phyloP scores from a whole-genome alignment of 768 basidiomycete genomes.

The Tylopilus subfusipes region DNA sequence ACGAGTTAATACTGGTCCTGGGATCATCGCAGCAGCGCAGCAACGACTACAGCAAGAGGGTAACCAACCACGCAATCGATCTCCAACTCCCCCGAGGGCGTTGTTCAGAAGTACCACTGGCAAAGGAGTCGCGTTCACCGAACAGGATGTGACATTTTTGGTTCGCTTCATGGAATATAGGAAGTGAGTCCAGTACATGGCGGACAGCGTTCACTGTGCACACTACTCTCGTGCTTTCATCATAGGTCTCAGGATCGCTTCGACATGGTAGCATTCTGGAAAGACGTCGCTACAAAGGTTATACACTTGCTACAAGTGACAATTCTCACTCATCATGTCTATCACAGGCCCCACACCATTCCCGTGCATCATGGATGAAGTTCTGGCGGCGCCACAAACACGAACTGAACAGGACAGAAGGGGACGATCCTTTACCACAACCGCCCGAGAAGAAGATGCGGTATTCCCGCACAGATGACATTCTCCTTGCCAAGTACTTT shows the following conservation, averaged over 20 bases:
- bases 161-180: conserved; percentile 75
- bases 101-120: conserved; percentile 83
- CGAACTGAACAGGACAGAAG: conserved; percentile 64
- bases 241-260: conserved; percentile 54
- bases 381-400: conserved; percentile 88
- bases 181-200: conserved; percentile 45
- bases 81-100: conserved; percentile 78
- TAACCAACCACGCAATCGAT: conserved; percentile 50
- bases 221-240: conserved; percentile 3
- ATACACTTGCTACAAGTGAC: conserved; percentile 8
- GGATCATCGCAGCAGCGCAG: conserved; percentile 44
- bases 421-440: conserved; percentile 65
- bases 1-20: conserved; percentile 36
- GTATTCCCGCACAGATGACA: conserved; percentile 76
- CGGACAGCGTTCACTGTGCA: not conserved
- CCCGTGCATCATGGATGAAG: conserved; percentile 93
- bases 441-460: conserved; percentile 88
- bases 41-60: conserved; percentile 39
- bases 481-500: conserved; percentile 75
- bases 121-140: conserved; percentile 86
- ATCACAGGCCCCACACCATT: conserved; percentile 78
- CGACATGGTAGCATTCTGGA: conserved; percentile 79
- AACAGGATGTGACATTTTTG: conserved; percentile 76
- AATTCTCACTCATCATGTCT: not conserved
- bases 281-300: conserved; percentile 69